Evolutionary conservation across 768 basidiomycete species (phyloP).

Genomic region (Rhodotorula diobovata): DNA sequence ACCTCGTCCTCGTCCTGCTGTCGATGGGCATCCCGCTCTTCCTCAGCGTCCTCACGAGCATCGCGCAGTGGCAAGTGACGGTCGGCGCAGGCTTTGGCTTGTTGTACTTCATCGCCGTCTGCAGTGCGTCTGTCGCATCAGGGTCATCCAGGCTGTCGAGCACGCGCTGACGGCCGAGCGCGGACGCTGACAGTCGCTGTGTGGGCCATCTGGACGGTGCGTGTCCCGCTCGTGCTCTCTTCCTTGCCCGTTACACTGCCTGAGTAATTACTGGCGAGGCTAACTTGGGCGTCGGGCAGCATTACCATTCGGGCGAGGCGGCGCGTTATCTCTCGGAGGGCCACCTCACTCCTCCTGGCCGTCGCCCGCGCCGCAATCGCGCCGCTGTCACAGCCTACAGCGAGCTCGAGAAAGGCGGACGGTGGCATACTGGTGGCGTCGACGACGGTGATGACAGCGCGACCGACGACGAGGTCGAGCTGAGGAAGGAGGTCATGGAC

Average conservation of each 20-base stretch:
- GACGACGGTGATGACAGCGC: no score
- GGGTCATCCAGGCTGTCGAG: no score
- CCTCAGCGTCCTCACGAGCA: not conserved
- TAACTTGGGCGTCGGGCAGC: not conserved
- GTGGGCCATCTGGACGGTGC: not conserved
- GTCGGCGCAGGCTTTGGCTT: not conserved
- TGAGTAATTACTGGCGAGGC: accelerated
- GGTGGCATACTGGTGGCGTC: no score
- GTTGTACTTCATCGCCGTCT: not conserved
- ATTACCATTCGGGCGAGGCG: not conserved
- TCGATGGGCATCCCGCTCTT: not conserved
- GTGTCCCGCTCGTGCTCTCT: not conserved
- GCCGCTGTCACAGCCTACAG: no score
- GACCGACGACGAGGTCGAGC: no score
- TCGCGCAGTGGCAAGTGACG: not conserved
- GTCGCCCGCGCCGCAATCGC: no score
- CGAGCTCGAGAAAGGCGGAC: no score
- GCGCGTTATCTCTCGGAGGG: not conserved
- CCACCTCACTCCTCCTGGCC: not conserved
- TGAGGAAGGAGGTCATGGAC: no score
- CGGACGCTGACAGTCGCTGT: not conserved
- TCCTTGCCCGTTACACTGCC: no score
- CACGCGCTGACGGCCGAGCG: not conserved
- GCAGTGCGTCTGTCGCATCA: not conserved
- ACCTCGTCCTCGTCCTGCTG: not conserved